Evolutionary conservation across 257 asterid genomes (phyloP).

Genomic region (Nyctanthes arbortristis): DNA sequence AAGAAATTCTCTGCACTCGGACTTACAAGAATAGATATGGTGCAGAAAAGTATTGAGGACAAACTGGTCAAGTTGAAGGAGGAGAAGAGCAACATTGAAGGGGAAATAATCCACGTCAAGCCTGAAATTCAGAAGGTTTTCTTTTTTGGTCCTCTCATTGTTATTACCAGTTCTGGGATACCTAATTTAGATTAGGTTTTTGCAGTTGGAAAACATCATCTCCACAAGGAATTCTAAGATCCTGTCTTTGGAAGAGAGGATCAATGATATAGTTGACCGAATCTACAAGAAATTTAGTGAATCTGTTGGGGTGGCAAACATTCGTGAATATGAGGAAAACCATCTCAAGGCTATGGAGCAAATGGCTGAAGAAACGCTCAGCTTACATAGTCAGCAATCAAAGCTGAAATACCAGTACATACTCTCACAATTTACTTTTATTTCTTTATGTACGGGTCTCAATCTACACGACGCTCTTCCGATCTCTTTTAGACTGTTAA

Average conservation of each 20-base stretch:
- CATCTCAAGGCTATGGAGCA: conserved; percentile 91
- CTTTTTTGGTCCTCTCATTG: conserved; percentile 20
- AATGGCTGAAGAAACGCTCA: conserved; percentile 82
- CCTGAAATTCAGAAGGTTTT: conserved; percentile 92
- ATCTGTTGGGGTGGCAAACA: conserved; percentile 90
- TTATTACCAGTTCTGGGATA: conserved; percentile 14
- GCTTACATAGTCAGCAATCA: conserved; percentile 89
- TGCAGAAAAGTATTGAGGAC: conserved; percentile 90
- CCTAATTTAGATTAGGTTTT: conserved; percentile 16
- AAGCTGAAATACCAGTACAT: conserved; percentile 93
- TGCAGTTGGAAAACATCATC: conserved; percentile 74
- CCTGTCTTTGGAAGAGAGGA: conserved; percentile 56
- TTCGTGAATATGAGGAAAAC: conserved; percentile 96
- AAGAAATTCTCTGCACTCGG: conserved; percentile 14
- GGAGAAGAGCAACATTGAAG: conserved; percentile 72
- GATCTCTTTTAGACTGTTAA: background rate
- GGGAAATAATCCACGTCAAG: conserved; percentile 65
- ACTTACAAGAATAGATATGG: conserved; percentile 17
- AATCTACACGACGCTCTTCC: too few species aligned
- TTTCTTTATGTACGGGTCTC: background rate
- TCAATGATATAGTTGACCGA: conserved; percentile 82
- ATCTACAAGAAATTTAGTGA: conserved; percentile 86
- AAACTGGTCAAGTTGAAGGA: conserved; percentile 73
- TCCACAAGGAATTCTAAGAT: conserved; percentile 57
- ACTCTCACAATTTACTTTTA: conserved; percentile 16